A percentile compares a stretch with the other conserved stretches of the same genome.
These are phyloP conservation scores for Purshia tridentata DNA, from an alignment of 306 rosid species.

Conservation along the genomic window DNA sequence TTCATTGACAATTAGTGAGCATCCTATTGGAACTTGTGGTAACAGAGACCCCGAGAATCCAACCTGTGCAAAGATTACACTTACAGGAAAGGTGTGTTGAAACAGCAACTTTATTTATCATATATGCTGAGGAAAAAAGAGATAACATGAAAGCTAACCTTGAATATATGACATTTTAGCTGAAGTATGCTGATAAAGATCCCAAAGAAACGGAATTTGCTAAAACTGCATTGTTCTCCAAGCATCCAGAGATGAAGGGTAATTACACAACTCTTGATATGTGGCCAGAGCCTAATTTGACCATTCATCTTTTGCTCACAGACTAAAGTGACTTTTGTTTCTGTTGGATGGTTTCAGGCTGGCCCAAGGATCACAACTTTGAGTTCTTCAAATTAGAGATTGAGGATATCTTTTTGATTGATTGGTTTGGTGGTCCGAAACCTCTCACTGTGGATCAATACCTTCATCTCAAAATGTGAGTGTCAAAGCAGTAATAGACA, in stretches of 20 bases:
- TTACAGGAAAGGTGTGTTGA: conserved; percentile 72
- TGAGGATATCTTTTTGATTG: conserved; percentile 65
- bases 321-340: background rate
- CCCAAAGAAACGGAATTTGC: conserved; percentile 64
- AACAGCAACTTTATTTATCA: conserved; percentile 1
- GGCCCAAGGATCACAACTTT: conserved; percentile 77
- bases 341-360: conserved; percentile 45
- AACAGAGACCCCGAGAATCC: conserved; percentile 81
- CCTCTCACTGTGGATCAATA: conserved; percentile 71
- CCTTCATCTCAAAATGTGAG: conserved; percentile 53
- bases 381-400: conserved; percentile 71
- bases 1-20: conserved; percentile 76
- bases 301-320: background rate
- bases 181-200: conserved; percentile 52
- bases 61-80: conserved; percentile 77
- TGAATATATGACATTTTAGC: conserved; percentile 44
- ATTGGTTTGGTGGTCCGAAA: conserved; percentile 91
- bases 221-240: conserved; percentile 72
- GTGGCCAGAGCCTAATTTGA: conserved; percentile 8
- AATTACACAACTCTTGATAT: conserved; percentile 4
- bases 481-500: conserved; percentile 9
- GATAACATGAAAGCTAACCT: background rate
- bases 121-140: background rate
- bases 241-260: conserved; percentile 92
- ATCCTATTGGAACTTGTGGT: conserved; percentile 87